phyloP scores from a whole-genome alignment of 75 land plant species.

The Pseudotsuga menziesii region DNA sequence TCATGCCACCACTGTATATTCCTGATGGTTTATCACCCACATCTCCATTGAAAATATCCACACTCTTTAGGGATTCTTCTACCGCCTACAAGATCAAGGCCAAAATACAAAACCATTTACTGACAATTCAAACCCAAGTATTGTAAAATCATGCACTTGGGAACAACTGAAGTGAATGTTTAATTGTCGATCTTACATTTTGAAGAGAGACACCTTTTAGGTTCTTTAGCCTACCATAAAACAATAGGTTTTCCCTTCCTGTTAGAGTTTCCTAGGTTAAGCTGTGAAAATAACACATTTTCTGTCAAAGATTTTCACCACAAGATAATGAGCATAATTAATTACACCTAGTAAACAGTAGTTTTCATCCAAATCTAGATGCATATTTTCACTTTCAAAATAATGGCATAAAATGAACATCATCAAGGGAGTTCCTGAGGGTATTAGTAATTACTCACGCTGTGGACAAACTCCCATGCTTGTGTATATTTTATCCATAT shows the following conservation, averaged over 20 bases:
- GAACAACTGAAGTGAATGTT: not conserved
- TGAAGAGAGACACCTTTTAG: conserved; percentile 24
- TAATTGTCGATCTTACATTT: conserved; percentile 1
- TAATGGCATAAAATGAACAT: not conserved
- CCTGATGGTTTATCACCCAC: conserved; percentile 79
- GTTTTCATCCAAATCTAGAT: not conserved
- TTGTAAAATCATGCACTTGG: not conserved
- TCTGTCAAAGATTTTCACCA: not conserved
- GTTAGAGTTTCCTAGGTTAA: conserved; percentile 33
- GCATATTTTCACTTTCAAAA: not conserved
- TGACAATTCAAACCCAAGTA: not conserved
- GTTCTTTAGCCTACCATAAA: conserved; percentile 45
- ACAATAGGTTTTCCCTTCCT: conserved; percentile 40
- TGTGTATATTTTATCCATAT: conserved; percentile 36
- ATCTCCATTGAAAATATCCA: conserved; percentile 78
- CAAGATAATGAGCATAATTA: not conserved
- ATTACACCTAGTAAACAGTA: not conserved
- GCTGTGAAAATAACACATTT: not conserved
- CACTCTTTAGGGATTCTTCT: conserved; percentile 75
- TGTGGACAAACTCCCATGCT: conserved; percentile 56
- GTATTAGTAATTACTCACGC: conserved; percentile 11
- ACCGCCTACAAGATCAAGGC: conserved; percentile 62
- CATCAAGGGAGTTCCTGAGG: not conserved
- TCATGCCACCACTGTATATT: conserved; percentile 98
- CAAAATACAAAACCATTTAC: not conserved